Base-by-base conservation (phyloP, 2,329 filamentous ascomycete genomes). In the Leptodontidium sp. region DNA sequence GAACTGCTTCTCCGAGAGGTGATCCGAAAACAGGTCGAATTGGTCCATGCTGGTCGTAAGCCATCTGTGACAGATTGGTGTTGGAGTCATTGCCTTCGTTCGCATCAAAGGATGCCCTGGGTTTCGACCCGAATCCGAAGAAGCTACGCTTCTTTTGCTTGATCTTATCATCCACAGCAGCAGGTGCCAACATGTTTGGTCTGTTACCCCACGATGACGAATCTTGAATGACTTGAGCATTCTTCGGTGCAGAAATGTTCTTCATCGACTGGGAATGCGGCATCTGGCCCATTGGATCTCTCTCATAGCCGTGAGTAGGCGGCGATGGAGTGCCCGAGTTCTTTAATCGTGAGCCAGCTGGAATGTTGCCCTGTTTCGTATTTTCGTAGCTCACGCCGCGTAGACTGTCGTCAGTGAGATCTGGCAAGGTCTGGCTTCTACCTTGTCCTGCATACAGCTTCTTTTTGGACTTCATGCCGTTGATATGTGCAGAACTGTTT, bases 181-280 rank as follows among this genome's bases (percentile, higher is more conserved):
- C 85, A 71, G 79, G 85, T 68, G 79, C 81, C 14, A 86, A 78
- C 57, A 82, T 78, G 12, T 82, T 82, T n/a, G 86, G 79, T 79
- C 90, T 96, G 79, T 92, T 93, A n/a, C 94, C 94, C 93, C 94
- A 97, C 5, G 88, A 85, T n/a, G 90, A 87, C 17, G 89, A 86
- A 78, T 98, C 92, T 32, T 94, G 90, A 71, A 98, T 97, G 21
- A 93, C 85, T 61, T 93, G 88, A 17, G 91, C 90, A 77, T 98
- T 96, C 68, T 90, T 94, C 1, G 95, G 94, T 1, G 85, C 93
- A 1, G 95, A 98, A 64, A 98, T 98, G n/a, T 80, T 75, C 72
- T 84, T 86, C 66, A 80, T 80, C 68, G 72, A 78, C 72, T 77
- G 80, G 64, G 78, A 80, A 24, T 76, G 71, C 11, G 76, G 64